phyloP scores from a whole-genome alignment of 2,329 filamentous ascomycete species.

The Podosphaera xanthii region DNA sequence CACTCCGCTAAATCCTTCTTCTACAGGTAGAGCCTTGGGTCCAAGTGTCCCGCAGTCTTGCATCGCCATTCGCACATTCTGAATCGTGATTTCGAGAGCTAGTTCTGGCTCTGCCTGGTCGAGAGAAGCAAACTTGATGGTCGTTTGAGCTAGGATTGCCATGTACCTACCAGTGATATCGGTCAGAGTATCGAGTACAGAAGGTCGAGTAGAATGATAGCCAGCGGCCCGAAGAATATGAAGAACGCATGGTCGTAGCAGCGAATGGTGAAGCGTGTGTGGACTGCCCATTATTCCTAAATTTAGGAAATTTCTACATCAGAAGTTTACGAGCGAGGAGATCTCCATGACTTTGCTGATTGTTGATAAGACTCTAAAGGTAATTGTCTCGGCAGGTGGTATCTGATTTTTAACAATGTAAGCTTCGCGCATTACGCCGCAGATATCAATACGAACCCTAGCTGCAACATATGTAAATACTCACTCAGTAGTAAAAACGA shows the following conservation, averaged over 20 bases:
- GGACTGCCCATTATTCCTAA: conserved; percentile 18
- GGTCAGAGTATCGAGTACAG: conserved; percentile 62
- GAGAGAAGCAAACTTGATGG: conserved; percentile 41
- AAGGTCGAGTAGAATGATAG: conserved; percentile 62
- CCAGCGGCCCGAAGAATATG: conserved; percentile 82
- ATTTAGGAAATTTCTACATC: no score
- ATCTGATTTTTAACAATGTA: no score
- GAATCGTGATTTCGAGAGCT: conserved; percentile 37
- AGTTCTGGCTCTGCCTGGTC: conserved; percentile 41
- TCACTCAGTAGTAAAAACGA: no score
- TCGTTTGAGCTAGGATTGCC: conserved; percentile 45
- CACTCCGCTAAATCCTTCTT: conserved; percentile 39
- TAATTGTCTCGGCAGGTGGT: no score
- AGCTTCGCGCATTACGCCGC: no score
- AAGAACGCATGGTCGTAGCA: conserved; percentile 67
- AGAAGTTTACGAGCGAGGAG: no score
- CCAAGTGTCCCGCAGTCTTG: conserved; percentile 56
- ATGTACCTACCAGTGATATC: conserved; percentile 72
- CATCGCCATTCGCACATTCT: conserved; percentile 68
- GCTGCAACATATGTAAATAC: no score
- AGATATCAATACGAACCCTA: no score
- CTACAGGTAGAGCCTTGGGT: conserved; percentile 40
- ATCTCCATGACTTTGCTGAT: no score
- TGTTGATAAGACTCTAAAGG: no score
- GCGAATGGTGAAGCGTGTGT: conserved; percentile 41